phyloP scores from a whole-genome alignment of 179 eudicot genomes.

The Vitellaria paradoxa region DNA sequence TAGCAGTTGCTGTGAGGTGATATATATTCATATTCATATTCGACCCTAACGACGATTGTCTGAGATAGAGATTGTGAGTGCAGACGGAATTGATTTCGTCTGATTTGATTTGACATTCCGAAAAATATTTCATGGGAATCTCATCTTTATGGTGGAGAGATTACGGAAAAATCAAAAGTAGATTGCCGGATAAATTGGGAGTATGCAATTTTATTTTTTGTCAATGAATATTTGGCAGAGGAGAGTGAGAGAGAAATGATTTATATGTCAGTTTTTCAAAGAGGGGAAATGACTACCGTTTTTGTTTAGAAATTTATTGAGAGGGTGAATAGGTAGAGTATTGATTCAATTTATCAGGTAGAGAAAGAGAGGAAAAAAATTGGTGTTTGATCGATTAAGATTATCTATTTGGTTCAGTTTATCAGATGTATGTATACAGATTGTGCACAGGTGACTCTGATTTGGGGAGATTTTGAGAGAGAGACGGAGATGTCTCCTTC shows the following conservation, averaged over 20 bases:
- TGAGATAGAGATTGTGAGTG: background rate
- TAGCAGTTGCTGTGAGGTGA: background rate
- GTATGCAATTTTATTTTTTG: no score
- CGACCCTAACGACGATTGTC: background rate
- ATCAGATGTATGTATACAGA: background rate
- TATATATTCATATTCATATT: background rate
- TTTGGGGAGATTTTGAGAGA: background rate
- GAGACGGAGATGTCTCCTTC: conserved; percentile 23
- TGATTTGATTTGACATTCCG: no score
- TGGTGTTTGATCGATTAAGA: conserved; percentile 1
- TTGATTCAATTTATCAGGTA: background rate
- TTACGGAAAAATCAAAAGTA: background rate
- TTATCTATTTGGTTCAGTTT: background rate
- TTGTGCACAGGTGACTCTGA: background rate
- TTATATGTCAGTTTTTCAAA: background rate
- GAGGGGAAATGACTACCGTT: background rate
- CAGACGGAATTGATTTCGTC: no score
- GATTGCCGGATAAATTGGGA: background rate
- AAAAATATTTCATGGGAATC: no score
- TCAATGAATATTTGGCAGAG: no score
- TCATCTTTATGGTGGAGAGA: background rate
- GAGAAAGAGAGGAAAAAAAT: background rate
- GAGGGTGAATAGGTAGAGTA: background rate
- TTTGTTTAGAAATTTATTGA: no score
- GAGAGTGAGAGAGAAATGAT: background rate